Percentiles rank a stretch among this genome's conserved stretches.
These are phyloP conservation scores for Shiraia bambusicola DNA, from an alignment of 2,329 filamentous ascomycete species.

Conservation along the genomic window DNA sequence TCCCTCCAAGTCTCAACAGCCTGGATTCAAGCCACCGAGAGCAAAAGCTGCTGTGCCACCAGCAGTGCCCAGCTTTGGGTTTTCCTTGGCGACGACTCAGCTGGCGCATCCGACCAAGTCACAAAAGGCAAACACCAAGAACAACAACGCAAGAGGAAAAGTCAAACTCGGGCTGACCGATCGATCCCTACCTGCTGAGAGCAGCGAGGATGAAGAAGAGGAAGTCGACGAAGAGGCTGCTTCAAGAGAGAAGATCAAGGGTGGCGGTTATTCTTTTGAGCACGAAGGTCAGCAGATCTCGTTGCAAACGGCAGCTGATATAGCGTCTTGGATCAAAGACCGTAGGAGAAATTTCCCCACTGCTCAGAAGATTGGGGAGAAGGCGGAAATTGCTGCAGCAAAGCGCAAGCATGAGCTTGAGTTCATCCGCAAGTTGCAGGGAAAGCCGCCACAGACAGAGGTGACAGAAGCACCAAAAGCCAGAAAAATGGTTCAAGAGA, in stretches of 20 bases:
- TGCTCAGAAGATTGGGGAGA: constrained; percentile 66
- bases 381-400: constrained; percentile 50
- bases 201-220: constrained; percentile 61
- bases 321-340: constrained; percentile 78
- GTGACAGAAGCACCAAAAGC: background rate
- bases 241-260: constrained; percentile 43
- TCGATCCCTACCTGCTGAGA: constrained; percentile 49
- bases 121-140: constrained; percentile 6
- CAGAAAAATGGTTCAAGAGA: constrained; percentile 3
- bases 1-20: constrained; percentile 13
- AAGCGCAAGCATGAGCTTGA: constrained; percentile 44
- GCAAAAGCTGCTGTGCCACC: constrained; percentile 39
- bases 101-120: constrained; percentile 6
- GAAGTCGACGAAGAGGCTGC: constrained; percentile 69
- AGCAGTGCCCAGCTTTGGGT: constrained; percentile 41
- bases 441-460: constrained; percentile 19
- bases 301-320: constrained; percentile 62
- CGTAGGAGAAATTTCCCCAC: constrained; percentile 81
- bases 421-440: constrained; percentile 34
- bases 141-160: constrained; percentile 68
- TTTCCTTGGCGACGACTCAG: constrained; percentile 26
- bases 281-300: constrained; percentile 58
- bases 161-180: constrained; percentile 71
- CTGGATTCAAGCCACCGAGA: constrained; percentile 32
- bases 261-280: constrained; percentile 59